Conservation (phyloP, 2,329 filamentous ascomycete species). For the Curvularia hawaiiensis region DNA sequence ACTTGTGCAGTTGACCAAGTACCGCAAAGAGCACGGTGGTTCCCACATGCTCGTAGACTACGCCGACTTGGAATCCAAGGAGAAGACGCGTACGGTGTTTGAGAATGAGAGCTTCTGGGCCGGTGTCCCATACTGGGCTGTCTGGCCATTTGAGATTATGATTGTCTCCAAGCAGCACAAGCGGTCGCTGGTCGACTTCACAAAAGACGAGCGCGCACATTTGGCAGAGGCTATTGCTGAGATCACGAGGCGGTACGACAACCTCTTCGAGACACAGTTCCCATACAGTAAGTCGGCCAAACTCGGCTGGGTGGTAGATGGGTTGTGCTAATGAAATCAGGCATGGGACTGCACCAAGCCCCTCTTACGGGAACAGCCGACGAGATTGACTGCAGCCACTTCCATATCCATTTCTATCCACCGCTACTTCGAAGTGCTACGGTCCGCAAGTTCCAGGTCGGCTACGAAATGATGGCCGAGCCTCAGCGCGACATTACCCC, state of each 20-base stretch:
- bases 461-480: slow-evolving; percentile 95
- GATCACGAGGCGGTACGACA: slow-evolving; percentile 90
- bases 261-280: slow-evolving; percentile 94
- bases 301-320: background rate
- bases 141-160: slow-evolving; percentile 97
- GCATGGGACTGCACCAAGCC: slow-evolving; percentile 95
- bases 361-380: slow-evolving; percentile 81
- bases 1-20: slow-evolving; percentile 76
- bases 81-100: slow-evolving; percentile 84
- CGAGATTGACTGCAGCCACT: slow-evolving; percentile 84
- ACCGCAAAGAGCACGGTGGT: slow-evolving; percentile 73
- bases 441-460: slow-evolving; percentile 94
- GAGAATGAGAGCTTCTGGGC: slow-evolving; percentile 85
- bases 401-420: slow-evolving; percentile 98
- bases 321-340: slow-evolving; percentile 45
- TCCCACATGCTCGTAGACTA: slow-evolving; percentile 86
- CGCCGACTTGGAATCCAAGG: slow-evolving; percentile 78
- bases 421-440: slow-evolving; percentile 90
- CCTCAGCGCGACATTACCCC: slow-evolving; percentile 98
- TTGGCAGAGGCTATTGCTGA: slow-evolving; percentile 87
- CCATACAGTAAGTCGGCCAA: slow-evolving; percentile 75
- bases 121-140: slow-evolving; percentile 95
- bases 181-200: slow-evolving; percentile 82
- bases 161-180: slow-evolving; percentile 84
- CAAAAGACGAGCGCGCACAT: slow-evolving; percentile 68